A percentile compares a stretch with the other conserved stretches of the same genome.
phyloP scores from a whole-genome alignment of 2,329 filamentous ascomycete genomes.

The Colletotrichum sp. region DNA sequence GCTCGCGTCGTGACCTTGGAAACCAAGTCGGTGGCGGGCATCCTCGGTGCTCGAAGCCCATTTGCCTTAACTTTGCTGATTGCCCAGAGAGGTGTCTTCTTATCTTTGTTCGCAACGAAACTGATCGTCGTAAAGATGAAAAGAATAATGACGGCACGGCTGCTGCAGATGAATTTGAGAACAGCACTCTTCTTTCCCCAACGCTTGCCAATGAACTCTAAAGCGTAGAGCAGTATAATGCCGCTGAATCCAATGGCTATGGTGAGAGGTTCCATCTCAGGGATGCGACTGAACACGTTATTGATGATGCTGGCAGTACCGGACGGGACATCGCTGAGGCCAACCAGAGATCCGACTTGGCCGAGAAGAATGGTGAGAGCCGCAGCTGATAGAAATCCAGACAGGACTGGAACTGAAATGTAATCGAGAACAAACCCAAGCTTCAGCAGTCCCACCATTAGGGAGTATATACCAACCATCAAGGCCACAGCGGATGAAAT shows the following conservation, averaged over 20 bases:
- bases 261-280: constrained; percentile 61
- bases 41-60: constrained; percentile 55
- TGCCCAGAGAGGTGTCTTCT: constrained; percentile 56
- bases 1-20: constrained; percentile 56
- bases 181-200: constrained; percentile 63
- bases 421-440: constrained; percentile 71
- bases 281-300: constrained; percentile 61
- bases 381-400: constrained; percentile 69
- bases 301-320: constrained; percentile 63
- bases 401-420: constrained; percentile 67
- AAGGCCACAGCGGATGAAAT: constrained; percentile 67
- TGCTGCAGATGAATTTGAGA: constrained; percentile 64
- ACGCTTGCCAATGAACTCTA: constrained; percentile 62
- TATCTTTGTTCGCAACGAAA: constrained; percentile 64
- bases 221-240: constrained; percentile 58
- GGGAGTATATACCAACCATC: constrained; percentile 65
- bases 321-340: constrained; percentile 52
- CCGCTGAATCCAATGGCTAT: constrained; percentile 64
- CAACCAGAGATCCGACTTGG: constrained; percentile 67
- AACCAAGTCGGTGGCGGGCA: constrained; percentile 54
- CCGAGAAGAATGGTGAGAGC: constrained; percentile 69
- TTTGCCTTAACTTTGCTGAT: constrained; percentile 62
- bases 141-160: constrained; percentile 64
- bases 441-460: constrained; percentile 64
- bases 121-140: constrained; percentile 68